These are phyloP conservation scores for Litchi chinensis DNA, from an alignment of 345 rosid genomes.

Conservation along the genomic window DNA sequence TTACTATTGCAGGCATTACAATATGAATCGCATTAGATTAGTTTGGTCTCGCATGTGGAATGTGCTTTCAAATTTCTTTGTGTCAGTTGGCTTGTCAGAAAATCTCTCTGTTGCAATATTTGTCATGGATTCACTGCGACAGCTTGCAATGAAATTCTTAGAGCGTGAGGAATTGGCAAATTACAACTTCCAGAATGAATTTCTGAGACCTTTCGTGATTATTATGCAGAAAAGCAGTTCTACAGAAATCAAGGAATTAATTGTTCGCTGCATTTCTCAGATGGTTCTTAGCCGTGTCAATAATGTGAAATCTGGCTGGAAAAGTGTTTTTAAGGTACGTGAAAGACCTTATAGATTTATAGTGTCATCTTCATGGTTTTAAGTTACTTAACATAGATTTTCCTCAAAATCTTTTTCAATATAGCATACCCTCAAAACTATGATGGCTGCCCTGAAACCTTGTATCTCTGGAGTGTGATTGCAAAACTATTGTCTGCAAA, in stretches of 20 bases:
- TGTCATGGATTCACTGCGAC: slow-evolving; percentile 97
- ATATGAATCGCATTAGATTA: slow-evolving; percentile 95
- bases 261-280: slow-evolving; percentile 91
- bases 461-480: neutral
- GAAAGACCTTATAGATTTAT: slow-evolving; percentile 1
- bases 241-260: slow-evolving; percentile 84
- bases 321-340: slow-evolving; percentile 92
- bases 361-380: neutral
- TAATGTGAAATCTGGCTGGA: slow-evolving; percentile 98
- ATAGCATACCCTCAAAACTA: neutral
- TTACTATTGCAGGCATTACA: slow-evolving; percentile 79
- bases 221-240: slow-evolving; percentile 92
- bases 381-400: neutral
- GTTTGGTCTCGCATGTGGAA: slow-evolving; percentile 98
- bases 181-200: slow-evolving; percentile 96
- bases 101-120: slow-evolving; percentile 96
- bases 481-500: neutral
- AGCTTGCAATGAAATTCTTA: slow-evolving; percentile 94
- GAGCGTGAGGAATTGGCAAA: slow-evolving; percentile 98
- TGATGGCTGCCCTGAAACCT: neutral
- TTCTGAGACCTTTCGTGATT: slow-evolving; percentile 90
- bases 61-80: slow-evolving; percentile 93
- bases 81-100: slow-evolving; percentile 92
- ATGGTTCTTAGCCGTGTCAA: slow-evolving; percentile 94
- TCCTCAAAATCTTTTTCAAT: neutral